These are phyloP conservation scores for Russula griseocarnosa DNA, from an alignment of 768 basidiomycete genomes.

Conservation along the genomic window DNA sequence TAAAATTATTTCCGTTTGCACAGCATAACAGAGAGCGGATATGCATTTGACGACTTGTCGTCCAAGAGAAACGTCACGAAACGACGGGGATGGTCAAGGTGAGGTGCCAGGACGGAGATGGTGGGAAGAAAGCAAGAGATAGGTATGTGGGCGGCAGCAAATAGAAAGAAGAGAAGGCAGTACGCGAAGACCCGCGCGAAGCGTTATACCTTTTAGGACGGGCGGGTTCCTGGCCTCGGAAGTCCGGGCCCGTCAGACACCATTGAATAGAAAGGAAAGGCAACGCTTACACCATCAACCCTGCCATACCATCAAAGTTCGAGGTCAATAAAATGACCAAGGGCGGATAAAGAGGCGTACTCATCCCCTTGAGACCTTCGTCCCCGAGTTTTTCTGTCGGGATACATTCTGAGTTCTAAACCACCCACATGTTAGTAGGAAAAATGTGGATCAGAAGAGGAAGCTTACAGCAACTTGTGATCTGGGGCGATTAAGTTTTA, in stretches of 20 bases:
- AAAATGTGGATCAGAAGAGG: conserved; percentile 12
- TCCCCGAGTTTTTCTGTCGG: conserved; percentile 12
- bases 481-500: background rate
- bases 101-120: conserved; percentile 20
- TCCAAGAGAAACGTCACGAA: conserved; percentile 8
- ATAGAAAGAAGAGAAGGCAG: conserved; percentile 7
- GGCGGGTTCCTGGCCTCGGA: conserved; percentile 26
- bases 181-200: conserved; percentile 14
- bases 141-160: conserved; percentile 5
- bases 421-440: background rate
- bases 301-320: background rate
- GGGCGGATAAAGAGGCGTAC: conserved; percentile 30
- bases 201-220: conserved; percentile 27
- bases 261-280: background rate
- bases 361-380: conserved; percentile 22
- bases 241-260: conserved; percentile 21
- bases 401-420: conserved; percentile 7
- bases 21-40: conserved; percentile 25
- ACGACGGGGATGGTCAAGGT: conserved; percentile 12
- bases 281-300: conserved; percentile 20
- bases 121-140: conserved; percentile 14
- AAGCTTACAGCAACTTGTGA: conserved; percentile 24
- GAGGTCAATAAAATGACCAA: background rate
- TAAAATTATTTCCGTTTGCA: conserved; percentile 13
- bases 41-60: conserved; percentile 23